A percentile compares a stretch with the other conserved stretches of the same genome.
These are phyloP conservation scores for Paulownia fortunei DNA, from an alignment of 257 asterid genomes.

Conservation along the genomic window DNA sequence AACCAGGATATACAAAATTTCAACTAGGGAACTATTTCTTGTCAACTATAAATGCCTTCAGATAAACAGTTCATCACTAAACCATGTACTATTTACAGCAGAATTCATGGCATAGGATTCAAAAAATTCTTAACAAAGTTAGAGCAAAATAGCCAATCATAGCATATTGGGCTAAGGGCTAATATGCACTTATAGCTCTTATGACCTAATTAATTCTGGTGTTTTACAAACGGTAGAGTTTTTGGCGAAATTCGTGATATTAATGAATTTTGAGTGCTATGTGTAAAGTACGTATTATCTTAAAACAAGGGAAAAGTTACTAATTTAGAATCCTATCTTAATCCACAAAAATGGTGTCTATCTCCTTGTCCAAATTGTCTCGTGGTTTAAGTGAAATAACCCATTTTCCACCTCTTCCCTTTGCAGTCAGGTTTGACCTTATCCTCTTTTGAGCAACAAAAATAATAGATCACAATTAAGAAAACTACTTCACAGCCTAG, in stretches of 20 bases:
- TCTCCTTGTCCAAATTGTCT: neutral
- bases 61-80: too few species aligned
- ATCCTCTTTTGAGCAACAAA: neutral
- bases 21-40: neutral
- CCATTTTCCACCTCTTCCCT: neutral
- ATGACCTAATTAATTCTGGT: neutral
- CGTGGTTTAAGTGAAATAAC: neutral
- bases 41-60: neutral
- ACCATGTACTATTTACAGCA: neutral
- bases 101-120: neutral
- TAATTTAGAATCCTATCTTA: neutral
- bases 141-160: neutral
- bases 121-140: too few species aligned
- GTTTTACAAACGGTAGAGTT: neutral
- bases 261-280: neutral
- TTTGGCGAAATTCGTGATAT: neutral
- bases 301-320: neutral
- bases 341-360: neutral
- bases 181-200: too few species aligned
- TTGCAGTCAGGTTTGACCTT: neutral
- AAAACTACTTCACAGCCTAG: neutral
- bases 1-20: too few species aligned
- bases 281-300: neutral
- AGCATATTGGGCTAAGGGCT: neutral
- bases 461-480: neutral